Evolutionary conservation across 257 asterid species (phyloP).

Genomic region (Solanum chilense): DNA sequence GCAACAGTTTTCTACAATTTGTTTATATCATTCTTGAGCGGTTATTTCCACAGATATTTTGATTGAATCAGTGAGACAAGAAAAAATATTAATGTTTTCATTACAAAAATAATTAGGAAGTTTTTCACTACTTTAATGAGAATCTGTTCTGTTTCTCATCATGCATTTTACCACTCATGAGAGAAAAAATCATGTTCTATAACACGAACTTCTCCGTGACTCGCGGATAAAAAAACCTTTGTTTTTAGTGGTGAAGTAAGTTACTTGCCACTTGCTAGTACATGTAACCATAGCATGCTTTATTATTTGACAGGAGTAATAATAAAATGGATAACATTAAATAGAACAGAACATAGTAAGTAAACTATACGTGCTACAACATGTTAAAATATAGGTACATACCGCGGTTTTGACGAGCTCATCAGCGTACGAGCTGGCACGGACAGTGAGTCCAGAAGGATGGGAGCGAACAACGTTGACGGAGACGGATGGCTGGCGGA

Average conservation of each 20-base stretch:
- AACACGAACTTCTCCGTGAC: neutral
- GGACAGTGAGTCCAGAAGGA: slow-evolving; percentile 33
- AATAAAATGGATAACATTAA: neutral
- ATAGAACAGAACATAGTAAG: neutral
- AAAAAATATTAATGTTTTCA: neutral
- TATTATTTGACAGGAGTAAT: neutral
- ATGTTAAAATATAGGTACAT: neutral
- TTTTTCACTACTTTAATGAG: neutral
- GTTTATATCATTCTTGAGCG: neutral
- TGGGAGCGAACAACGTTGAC: slow-evolving; percentile 24
- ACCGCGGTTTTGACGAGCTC: slow-evolving; percentile 69
- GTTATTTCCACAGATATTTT: neutral
- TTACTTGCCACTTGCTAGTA: neutral
- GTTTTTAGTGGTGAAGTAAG: neutral
- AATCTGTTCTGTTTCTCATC: neutral
- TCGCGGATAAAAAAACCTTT: too few species aligned
- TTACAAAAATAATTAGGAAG: too few species aligned
- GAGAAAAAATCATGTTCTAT: neutral
- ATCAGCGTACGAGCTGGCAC: slow-evolving; percentile 40
- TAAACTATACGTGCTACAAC: neutral
- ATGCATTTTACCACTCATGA: neutral
- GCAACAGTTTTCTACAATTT: slow-evolving; percentile 48
- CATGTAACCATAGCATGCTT: neutral
- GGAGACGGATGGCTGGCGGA: slow-evolving; percentile 33
- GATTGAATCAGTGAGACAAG: neutral